phyloP scores from a whole-genome alignment of 1,139 yeast species.

The Debaryomyces fabryi region DNA sequence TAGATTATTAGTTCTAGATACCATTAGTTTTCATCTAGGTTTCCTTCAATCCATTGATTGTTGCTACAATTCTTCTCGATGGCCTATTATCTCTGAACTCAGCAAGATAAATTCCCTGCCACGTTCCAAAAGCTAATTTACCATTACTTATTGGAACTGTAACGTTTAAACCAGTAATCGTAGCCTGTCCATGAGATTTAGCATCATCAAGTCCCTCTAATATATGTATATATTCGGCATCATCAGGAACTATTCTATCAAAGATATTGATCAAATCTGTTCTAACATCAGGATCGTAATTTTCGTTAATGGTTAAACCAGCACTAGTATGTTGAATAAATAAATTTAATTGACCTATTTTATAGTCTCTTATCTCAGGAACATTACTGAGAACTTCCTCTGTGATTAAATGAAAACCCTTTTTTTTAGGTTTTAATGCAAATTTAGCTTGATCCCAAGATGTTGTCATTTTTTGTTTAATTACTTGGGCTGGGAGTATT shows the following conservation, averaged over 20 bases:
- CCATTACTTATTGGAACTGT: conserved; percentile 74
- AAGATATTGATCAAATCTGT: conserved; percentile 65
- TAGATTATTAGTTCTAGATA: no score
- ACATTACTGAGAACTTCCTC: conserved; percentile 58
- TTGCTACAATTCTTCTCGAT: conserved; percentile 67
- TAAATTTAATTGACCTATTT: conserved; percentile 65
- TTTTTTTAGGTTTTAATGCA: conserved; percentile 56
- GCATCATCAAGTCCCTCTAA: conserved; percentile 84
- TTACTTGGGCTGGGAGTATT: not conserved
- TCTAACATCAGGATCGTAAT: conserved; percentile 79
- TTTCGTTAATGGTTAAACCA: conserved; percentile 74
- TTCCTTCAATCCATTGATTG: conserved; percentile 62
- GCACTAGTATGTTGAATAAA: conserved; percentile 82
- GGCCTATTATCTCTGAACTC: conserved; percentile 72
- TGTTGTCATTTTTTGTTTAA: conserved; percentile 11
- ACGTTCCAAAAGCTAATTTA: conserved; percentile 68
- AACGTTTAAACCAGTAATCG: conserved; percentile 66
- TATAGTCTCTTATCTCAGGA: conserved; percentile 62
- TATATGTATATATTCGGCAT: conserved; percentile 60
- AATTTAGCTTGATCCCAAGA: conserved; percentile 62
- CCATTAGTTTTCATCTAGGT: not conserved
- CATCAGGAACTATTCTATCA: conserved; percentile 72
- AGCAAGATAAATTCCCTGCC: conserved; percentile 82
- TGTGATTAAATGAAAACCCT: conserved; percentile 73
- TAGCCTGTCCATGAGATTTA: conserved; percentile 77